Base-by-base conservation (phyloP, 2,329 filamentous ascomycete genomes). In the Helotiales sp. region DNA sequence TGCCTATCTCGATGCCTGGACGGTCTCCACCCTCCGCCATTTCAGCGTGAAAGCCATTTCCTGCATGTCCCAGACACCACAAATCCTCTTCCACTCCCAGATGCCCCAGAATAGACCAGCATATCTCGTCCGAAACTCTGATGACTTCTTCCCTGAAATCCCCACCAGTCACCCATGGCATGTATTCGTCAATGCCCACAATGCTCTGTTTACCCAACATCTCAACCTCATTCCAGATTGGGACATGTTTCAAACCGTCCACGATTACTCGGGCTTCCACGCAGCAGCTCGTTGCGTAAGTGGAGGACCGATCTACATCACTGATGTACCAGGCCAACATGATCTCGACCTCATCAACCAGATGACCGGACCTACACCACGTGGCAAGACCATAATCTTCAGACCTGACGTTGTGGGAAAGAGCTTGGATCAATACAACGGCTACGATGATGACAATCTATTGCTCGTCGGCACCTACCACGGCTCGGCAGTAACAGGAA, bases 291-390 rank as follows among this genome's bases (percentile, higher is more conserved):
- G 95, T 47, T 96, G 91, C 71, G 79, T 99, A 9, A 93, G 88
- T 48, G 95, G 95, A 8, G 95, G 95, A 0, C 95, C 93, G 0
- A 88, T 99, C 38, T 97, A 96, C 67, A 93, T 99, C 71, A 98
- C 93, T 0, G 95, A 99, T 72, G 82, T 86, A 0, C 93, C 93
- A 0, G 93, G 91, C 0, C 76, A 90, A 59, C 91, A 98, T 71
- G 82, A 96, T 67, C 68, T 92, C 29, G 74, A 80, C 5, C 74
- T 99, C 15, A 89, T 99, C 59, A 74, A 80, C 27, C 87, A 96
- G 71, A 93, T 98, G 81, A 92, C 89, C 0, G 93, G 89, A 0
- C 77, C 80, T 10, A 95, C 90, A 0, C 79, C 85, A 0, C 78
- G 83, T 24, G 90, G 87, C 0, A 87, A 85, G 62, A 95, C 91